Evolutionary conservation across 2,329 filamentous ascomycete species (phyloP), one percentile per base, ranked within the genome.

Genomic region (Arthrinium puccinioides): DNA sequence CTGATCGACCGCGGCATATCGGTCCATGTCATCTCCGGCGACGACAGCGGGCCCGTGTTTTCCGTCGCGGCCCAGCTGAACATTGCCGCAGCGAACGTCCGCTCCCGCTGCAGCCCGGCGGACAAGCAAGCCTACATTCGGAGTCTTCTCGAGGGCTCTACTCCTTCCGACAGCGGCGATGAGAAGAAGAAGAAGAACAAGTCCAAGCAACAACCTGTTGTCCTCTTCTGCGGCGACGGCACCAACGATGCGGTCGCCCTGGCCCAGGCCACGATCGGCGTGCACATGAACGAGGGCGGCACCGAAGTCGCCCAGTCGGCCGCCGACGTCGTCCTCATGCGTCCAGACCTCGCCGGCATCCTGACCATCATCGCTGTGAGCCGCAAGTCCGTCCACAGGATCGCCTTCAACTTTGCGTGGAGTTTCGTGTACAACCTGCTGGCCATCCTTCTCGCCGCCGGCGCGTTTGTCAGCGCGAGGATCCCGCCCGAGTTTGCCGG

Each of bases 191-290:
- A 14, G 5, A 23, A 15, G n/a, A 16, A 23, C 14, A n/a, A 2
- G 9, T 9, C 9, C 10, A 26, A n/a, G 15, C 6, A 9, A 16
- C n/a, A 37, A 21, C 32, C 21, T 35, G 56, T 70, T 2, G 72
- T 86, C 14, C 57, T 88, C 6, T 89, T 90, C 56, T 72, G 75
- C 35, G 85, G 85, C 23, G 85, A 90, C 48, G 86, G 86, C 2
- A 87, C 82, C 11, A 90, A 90, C 54, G 85, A 90, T 50, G 82
- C 85, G 0, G 68, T 76, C 3, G 85, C 85, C 0, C 67, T 90
- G 3, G 77, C 82, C 1, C 74, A 80, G 51, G 82, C 86, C 2
- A 73, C 72, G 6, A 71, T 90, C 20, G 86, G 86, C 20, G 66
- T 88, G 0, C 81, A 86, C 45, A 74, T 90, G 53, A 14, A 15